Evolutionary conservation across 495 filamentous ascomycete genomes (phyloP), one percentile per base, ranked within the genome.

Genomic region (Penicillium atrosanguineum): DNA sequence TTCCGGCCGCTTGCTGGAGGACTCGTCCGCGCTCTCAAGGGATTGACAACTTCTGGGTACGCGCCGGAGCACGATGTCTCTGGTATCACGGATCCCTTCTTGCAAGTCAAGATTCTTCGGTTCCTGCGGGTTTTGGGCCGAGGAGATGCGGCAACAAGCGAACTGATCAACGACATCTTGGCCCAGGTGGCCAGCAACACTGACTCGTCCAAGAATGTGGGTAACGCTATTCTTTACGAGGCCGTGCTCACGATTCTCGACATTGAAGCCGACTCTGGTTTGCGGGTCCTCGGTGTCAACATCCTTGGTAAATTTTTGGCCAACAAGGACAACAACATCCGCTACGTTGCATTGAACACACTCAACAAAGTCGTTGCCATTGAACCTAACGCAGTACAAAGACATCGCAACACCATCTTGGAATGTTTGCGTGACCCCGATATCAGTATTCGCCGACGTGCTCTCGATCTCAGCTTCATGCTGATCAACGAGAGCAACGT

Each of bases 131-230:
- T 95, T 7, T 76, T 98, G 19, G 91, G 85, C 18, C 85, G 90
- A 50, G 94, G 94, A 39, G 91, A 98, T 73, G 77, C 85, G 21
- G 81, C 90, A 51, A 93, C 90, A 8, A 97, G 91, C 64, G 94
- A 98, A 71, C 85, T 95, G 66, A 97, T 98, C 72, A 98, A 97
- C 70, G 94, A 98, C 67, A 97, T 98, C 53, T 75, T 98, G 49
- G 95, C 94, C 34, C 95, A 98, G 77, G 94, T 98, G 48, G 94
- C 94, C 41, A 97, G 94, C 42, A 98, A 98, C 65, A 98, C 94
- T 2, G 94, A 98, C 61, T 91, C 94, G 0, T 91, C 93, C 26
- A 98, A 97, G 78, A 98, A 98, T 59, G 94, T 98, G 26, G 94
- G 94, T 48, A 98, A 98, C 67, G 88, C 94, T 6, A 97, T 98